phyloP scores from a whole-genome alignment of 1,284 basidiomycete species.

The Mycena sp. region DNA sequence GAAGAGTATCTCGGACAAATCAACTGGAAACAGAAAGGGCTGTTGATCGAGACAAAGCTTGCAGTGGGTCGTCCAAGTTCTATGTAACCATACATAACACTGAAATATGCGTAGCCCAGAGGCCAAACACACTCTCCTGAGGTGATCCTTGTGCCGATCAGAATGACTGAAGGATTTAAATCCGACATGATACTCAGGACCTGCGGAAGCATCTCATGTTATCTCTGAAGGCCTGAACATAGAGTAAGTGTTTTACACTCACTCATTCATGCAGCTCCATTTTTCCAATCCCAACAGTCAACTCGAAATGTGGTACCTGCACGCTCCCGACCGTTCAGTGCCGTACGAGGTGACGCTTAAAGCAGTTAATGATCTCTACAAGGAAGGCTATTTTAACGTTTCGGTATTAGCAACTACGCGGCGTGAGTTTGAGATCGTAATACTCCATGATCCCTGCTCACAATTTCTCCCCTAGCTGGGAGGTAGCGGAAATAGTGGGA shows the following conservation, averaged over 20 bases:
- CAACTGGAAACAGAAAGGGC: conserved; percentile 8
- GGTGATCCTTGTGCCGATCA: background rate
- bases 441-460: background rate
- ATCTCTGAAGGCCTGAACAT: conserved; percentile 48
- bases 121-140: conserved; percentile 19
- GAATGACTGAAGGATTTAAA: conserved; percentile 43
- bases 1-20: conserved; percentile 44
- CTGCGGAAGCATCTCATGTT: conserved; percentile 49
- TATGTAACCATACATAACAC: background rate
- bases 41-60: conserved; percentile 15
- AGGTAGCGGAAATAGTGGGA: conserved; percentile 69
- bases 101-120: conserved; percentile 3
- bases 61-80: conserved; percentile 35
- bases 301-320: conserved; percentile 48
- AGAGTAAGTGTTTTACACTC: conserved; percentile 45
- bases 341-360: conserved; percentile 60
- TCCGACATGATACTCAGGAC: conserved; percentile 40
- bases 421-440: background rate
- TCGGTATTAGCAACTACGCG: conserved; percentile 17
- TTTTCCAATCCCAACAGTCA: background rate
- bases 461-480: conserved; percentile 49
- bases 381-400: conserved; percentile 39
- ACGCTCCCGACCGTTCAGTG: conserved; percentile 59
- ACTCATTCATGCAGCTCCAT: background rate
- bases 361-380: conserved; percentile 57